Base-by-base conservation (phyloP, 441 rosid genomes). In the Pelargonium myrrhifolium region DNA sequence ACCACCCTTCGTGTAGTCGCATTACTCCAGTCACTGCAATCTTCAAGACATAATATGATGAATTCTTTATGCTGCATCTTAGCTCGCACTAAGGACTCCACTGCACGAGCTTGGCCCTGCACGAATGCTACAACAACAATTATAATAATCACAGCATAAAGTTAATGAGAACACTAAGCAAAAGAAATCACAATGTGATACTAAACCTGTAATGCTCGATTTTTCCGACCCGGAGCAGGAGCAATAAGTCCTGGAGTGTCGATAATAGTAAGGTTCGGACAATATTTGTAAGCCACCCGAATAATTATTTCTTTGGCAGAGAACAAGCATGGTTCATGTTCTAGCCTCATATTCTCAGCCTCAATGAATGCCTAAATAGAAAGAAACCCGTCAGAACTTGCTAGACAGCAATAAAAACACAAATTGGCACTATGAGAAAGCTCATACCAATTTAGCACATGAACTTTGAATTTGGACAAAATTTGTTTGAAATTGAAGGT, bases 41-140 rank as follows among this genome's bases (percentile, higher is more conserved):
- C 98, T 79, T 93, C 98, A 24, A 93, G 98, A 76, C 98, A 90
- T 49, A 90, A 75, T 69, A 93, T 90, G 67, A 93, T 89, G 76
- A 93, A 86, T 79, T 93, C 98, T 63, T 86, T 89, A 76, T 85
- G 98, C 81, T 90, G 97, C 98, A 90, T 90, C 82, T 93, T 93
- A 15, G 93, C 88, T 71, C 94, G 84, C 53, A 93, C 98, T 28
- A 93, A 75, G 11, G 97, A 84, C 80, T 93, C 98, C 74, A 89
- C 94, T 0, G 97, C 96, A 12, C 90, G 91, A 67, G 95, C 98
- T 89, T 93, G 98, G 65, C 79, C 86, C 98, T 93, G 72, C 39
- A 31, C 39, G 65, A 79, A 65, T n/a, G 59, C 40, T 65, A 68
- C 61, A 72, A 62, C 66, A 74, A 35, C 39, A 39, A 49, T 39